Percentiles rank a stretch among this genome's conserved stretches.
These are phyloP conservation scores for Oryza officinalis DNA, from an alignment of 176 grass and related monocot genomes.

Conservation along the genomic window DNA sequence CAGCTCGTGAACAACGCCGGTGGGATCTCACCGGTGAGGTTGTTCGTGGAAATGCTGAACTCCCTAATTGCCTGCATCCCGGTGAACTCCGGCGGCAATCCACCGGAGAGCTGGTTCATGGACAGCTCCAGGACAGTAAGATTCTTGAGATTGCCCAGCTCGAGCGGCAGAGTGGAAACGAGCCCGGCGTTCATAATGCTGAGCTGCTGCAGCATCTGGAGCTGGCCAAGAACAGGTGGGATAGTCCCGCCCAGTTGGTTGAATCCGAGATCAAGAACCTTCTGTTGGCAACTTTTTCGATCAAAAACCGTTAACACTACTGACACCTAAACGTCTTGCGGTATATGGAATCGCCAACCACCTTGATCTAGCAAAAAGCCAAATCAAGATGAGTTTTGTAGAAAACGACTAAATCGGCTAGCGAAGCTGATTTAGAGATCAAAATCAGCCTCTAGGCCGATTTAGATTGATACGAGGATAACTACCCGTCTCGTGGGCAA, in stretches of 20 bases:
- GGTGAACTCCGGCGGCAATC: constrained; percentile 30
- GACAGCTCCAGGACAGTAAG: constrained; percentile 42
- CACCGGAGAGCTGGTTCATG: constrained; percentile 42
- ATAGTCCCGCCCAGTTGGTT: constrained; percentile 48
- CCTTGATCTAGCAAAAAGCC: too few species aligned
- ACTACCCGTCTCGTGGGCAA: too few species aligned
- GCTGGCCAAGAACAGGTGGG: constrained; percentile 59
- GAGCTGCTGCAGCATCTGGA: constrained; percentile 51
- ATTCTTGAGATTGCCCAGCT: constrained; percentile 52
- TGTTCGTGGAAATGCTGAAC: constrained; percentile 61
- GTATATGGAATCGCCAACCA: too few species aligned
- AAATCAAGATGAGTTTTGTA: too few species aligned
- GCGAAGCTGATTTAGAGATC: too few species aligned
- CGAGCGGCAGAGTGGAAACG: constrained; percentile 43
- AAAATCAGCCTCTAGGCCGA: too few species aligned
- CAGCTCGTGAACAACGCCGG: constrained; percentile 39
- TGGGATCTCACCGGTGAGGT: constrained; percentile 43
- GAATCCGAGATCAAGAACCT: constrained; percentile 52
- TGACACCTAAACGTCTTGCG: too few species aligned
- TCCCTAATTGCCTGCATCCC: constrained; percentile 51
- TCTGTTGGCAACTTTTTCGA: too few species aligned
- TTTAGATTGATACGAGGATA: too few species aligned
- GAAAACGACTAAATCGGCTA: too few species aligned
- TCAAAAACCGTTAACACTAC: too few species aligned
- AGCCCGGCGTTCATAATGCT: constrained; percentile 33